A percentile compares a stretch with the other conserved stretches of the same genome.
Evolutionary conservation across 2,329 filamentous ascomycete species (phyloP).

Genomic region (Diaporthe aspalathi): DNA sequence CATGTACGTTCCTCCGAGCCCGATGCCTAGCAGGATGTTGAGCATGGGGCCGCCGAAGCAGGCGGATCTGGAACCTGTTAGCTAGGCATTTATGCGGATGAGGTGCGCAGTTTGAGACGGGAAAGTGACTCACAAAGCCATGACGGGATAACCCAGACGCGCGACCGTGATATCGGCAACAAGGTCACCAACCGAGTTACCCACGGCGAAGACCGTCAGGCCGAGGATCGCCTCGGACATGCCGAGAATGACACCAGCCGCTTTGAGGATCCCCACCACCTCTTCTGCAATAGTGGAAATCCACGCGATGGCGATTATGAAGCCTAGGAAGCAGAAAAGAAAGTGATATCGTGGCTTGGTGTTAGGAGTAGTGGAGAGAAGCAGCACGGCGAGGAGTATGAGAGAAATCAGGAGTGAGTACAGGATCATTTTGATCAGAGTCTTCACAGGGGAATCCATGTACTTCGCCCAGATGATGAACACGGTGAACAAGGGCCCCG

Average conservation of each 20-base stretch:
- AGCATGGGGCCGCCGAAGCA: slow-evolving; percentile 99
- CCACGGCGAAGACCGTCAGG: slow-evolving; percentile 94
- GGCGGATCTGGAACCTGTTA: slow-evolving; percentile 69
- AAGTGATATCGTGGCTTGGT: slow-evolving; percentile 79
- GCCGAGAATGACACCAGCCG: slow-evolving; percentile 88
- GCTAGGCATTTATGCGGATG: slow-evolving; percentile 25
- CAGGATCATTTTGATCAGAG: slow-evolving; percentile 68
- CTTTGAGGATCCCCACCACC: slow-evolving; percentile 94
- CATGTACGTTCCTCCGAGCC: slow-evolving; percentile 91
- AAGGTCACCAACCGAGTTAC: slow-evolving; percentile 93
- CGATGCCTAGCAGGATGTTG: slow-evolving; percentile 94
- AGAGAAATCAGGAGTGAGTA: slow-evolving; percentile 77
- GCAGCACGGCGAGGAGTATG: slow-evolving; percentile 72
- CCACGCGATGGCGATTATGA: slow-evolving; percentile 92
- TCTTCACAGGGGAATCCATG: slow-evolving; percentile 60
- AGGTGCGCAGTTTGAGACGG: neutral
- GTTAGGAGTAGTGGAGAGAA: slow-evolving; percentile 75
- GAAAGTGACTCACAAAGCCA: slow-evolving; percentile 77
- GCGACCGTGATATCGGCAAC: slow-evolving; percentile 96
- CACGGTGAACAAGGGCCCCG: slow-evolving; percentile 85
- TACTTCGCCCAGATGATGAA: slow-evolving; percentile 80
- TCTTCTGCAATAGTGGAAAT: slow-evolving; percentile 96
- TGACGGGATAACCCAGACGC: slow-evolving; percentile 92
- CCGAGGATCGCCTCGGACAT: slow-evolving; percentile 96
- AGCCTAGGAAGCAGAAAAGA: slow-evolving; percentile 87